These are phyloP conservation scores for Penicillium cataractarum DNA, from an alignment of 495 filamentous ascomycete species.

Conservation along the genomic window DNA sequence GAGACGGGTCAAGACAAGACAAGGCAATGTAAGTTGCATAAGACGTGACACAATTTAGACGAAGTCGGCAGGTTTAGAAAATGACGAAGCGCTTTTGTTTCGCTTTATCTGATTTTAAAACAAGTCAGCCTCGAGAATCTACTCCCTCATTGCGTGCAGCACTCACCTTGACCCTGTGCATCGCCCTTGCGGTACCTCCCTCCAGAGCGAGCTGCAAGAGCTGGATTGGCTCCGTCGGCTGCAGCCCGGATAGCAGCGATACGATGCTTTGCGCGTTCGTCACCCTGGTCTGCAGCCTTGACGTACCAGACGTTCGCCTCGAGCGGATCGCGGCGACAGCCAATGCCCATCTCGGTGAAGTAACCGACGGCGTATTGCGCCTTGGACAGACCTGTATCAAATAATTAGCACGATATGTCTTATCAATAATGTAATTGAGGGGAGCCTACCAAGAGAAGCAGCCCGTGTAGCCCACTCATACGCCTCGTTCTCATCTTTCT, in stretches of 20 bases:
- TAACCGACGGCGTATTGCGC: constrained; percentile 95
- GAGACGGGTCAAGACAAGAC: not conserved
- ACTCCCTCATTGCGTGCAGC: not conserved
- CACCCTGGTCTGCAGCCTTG: constrained; percentile 88
- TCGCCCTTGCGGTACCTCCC: constrained; percentile 20
- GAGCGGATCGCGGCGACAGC: constrained; percentile 86
- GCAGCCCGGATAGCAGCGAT: constrained; percentile 86
- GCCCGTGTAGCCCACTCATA: constrained; percentile 94
- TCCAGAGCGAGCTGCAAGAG: constrained; percentile 22
- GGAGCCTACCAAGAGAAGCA: constrained; percentile 41
- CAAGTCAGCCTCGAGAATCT: not conserved
- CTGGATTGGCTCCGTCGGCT: constrained; percentile 68
- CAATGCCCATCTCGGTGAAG: constrained; percentile 98
- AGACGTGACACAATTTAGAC: not conserved
- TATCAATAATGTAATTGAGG: not conserved
- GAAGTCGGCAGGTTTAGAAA: constrained; percentile 23
- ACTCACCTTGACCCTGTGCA: constrained; percentile 25
- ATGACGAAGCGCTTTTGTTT: constrained; percentile 43
- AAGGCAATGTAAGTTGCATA: not conserved
- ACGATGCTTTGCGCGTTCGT: constrained; percentile 83
- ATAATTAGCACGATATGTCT: not conserved
- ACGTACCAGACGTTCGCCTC: constrained; percentile 99
- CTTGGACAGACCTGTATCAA: constrained; percentile 73
- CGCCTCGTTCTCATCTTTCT: constrained; percentile 93
- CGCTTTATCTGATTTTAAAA: constrained; percentile 16